phyloP scores from a whole-genome alignment of 2,329 filamentous ascomycete species.

The Penicillium sp. region DNA sequence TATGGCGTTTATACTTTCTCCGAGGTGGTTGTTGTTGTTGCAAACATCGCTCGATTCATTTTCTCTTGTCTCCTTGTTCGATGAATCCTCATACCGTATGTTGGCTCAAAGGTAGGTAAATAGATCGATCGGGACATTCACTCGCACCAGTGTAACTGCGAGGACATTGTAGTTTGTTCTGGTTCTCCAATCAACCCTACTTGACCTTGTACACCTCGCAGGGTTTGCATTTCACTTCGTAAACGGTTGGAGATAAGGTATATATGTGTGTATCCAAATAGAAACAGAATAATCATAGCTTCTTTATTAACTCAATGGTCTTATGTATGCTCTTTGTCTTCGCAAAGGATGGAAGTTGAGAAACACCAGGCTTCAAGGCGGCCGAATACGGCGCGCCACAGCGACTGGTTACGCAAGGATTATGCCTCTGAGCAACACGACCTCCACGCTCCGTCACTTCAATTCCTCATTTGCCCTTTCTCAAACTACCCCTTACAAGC shows the following conservation, averaged over 20 bases:
- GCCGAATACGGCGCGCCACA: background rate
- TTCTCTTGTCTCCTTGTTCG: background rate
- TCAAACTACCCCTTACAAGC: background rate
- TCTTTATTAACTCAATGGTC: background rate
- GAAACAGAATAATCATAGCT: background rate
- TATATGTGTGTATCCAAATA: background rate
- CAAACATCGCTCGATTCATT: no score
- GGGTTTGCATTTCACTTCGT: no score
- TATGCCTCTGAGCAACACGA: slow-evolving; percentile 7
- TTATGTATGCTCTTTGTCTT: slow-evolving; percentile 4
- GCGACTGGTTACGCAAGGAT: slow-evolving; percentile 3
- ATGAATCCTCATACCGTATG: background rate
- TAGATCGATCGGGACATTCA: background rate
- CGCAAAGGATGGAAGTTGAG: background rate
- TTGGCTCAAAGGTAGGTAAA: background rate
- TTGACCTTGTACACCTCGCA: no score
- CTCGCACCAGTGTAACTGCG: background rate
- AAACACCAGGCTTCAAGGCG: background rate
- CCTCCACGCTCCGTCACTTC: background rate
- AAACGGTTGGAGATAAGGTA: background rate
- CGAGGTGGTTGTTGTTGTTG: no score
- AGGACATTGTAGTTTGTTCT: background rate
- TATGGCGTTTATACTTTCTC: no score
- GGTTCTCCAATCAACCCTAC: background rate
- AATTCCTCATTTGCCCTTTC: background rate